Evolutionary conservation across 129 eudicot genomes (phyloP), one percentile per base, ranked within the genome.

Genomic region (Erigeron canadensis): DNA sequence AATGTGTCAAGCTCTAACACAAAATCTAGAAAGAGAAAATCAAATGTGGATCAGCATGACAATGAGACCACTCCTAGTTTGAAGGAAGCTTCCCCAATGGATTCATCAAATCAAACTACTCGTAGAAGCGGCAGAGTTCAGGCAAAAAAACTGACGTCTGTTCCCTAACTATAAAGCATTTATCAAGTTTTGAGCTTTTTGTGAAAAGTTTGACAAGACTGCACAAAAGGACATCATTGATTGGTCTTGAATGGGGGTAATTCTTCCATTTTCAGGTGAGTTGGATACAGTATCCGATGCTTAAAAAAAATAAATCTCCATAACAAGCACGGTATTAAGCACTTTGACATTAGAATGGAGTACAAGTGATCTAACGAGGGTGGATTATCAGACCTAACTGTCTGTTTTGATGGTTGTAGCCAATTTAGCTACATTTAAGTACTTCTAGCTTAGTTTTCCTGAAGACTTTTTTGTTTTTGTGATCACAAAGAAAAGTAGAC

Each of bases 121-220:
- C 75, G 83, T 6, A 74, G 74, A 78, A 85, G 83, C 67, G 77
- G 84, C 39, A 75, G 89, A 65, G 73, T 77, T 19, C 83, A 81
- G 73, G 78, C 79, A 34, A 76, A 67, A 76, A 81, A 34, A 34
- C n/a, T 79, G 70, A 77, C 53, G 48, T 55, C 37, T 74, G 44
- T 37, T 55, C 67, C 37, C 46, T 19, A 67, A 58, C 68, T 17
- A 57, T 68, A 74, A 48, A 10, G 23, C 63, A 41, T 43, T 59
- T 45, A 37, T 42, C 38, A 65, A 63, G 69, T 76, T 53, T 46
- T 48, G 47, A 72, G 72, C 68, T 28, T 54, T 47, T 10, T 41
- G 10, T 65, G 67, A 66, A 72, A 67, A 12, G 34, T 72, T 57
- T 18, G 7, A 22, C 5, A 48, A 57, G 60, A 15, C 5, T 71